Evolutionary conservation across 768 basidiomycete genomes (phyloP), one percentile per base, ranked within the genome.

Genomic region (Amanita rubescens): DNA sequence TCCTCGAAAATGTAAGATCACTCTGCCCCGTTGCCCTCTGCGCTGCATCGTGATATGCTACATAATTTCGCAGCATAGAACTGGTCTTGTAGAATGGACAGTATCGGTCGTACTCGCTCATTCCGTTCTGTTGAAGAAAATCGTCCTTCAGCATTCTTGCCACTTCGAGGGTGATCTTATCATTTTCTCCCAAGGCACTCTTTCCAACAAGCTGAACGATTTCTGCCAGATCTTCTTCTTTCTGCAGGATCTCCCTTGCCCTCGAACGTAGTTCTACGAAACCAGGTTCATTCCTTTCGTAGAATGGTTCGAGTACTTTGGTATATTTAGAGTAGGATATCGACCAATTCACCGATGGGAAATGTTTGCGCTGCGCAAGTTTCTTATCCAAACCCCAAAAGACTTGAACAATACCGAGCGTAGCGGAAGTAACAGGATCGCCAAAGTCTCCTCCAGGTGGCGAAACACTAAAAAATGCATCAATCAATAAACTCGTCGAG

Each of bases 341-440:
- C 59, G 86, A 96, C 96, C 96, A 99, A 73, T 99, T 97, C 68
- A 99, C 95, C n/a, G 94, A 96, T 1, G 96, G 96, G 80, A 99
- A 99, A 68, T 99, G 94, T 70, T 99, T 98, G 58, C 95, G 82
- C 67, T 98, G 96, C 2, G 96, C 96, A 55, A 98, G 84, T 67
- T 95, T 94, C 84, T 99, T 99, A 74, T 98, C 96, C 24, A 99
- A 81, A 69, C 96, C 96, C 96, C 96, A 99, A 81, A 99, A 99
- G 59, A 98, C 96, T 65, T 98, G 96, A 9, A 99, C 96, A 65
- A 99, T 99, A 75, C 94, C 84, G 53, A 99, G 87, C 3, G 96
- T 99, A 33, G 96, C 91, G 42, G 94, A 85, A 7, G 95, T 98
- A 55, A 99, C 96, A 33, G 96, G 96, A 70, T 99, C 96, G 10